phyloP scores from a whole-genome alignment of 352 stramenopile species.

The Globisporangium middletonii region DNA sequence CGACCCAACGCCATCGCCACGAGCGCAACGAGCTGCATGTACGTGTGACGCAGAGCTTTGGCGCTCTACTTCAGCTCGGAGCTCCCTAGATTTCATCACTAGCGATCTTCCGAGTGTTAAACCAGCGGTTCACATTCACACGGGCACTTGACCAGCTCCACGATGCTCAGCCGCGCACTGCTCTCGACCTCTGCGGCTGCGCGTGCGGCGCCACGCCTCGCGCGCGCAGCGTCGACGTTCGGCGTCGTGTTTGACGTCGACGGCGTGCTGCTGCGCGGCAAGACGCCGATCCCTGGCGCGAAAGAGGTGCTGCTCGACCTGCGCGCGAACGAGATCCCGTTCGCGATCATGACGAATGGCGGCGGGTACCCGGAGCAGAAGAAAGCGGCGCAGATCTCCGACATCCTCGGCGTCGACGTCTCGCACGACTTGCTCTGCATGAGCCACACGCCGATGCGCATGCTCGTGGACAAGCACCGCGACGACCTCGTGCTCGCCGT shows the following conservation, averaged over 20 bases:
- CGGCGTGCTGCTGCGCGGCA: conserved; percentile 72
- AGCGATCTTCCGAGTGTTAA: no score
- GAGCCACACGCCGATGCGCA: conserved; percentile 81
- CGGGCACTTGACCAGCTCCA: no score
- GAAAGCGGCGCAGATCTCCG: conserved; percentile 64
- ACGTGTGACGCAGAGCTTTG: no score
- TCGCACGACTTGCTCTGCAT: conserved; percentile 49
- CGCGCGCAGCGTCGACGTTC: conserved; percentile 36
- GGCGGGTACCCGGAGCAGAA: conserved; percentile 74
- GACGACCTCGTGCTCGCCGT: conserved; percentile 76
- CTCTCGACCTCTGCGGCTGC: not conserved
- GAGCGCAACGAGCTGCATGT: no score
- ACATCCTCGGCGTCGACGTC: conserved; percentile 63
- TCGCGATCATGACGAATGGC: conserved; percentile 85
- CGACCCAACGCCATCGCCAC: no score
- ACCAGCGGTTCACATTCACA: no score
- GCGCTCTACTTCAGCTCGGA: no score
- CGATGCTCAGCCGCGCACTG: not conserved
- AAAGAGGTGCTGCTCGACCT: conserved; percentile 66
- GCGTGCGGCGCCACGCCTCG: not conserved
- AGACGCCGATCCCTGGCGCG: conserved; percentile 62
- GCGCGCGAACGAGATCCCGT: conserved; percentile 49
- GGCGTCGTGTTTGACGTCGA: conserved; percentile 84
- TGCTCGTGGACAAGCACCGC: conserved; percentile 50
- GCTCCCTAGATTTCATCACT: no score